Conservation (phyloP, 2,329 filamentous ascomycete species). For the Rhynchosporium secalis region DNA sequence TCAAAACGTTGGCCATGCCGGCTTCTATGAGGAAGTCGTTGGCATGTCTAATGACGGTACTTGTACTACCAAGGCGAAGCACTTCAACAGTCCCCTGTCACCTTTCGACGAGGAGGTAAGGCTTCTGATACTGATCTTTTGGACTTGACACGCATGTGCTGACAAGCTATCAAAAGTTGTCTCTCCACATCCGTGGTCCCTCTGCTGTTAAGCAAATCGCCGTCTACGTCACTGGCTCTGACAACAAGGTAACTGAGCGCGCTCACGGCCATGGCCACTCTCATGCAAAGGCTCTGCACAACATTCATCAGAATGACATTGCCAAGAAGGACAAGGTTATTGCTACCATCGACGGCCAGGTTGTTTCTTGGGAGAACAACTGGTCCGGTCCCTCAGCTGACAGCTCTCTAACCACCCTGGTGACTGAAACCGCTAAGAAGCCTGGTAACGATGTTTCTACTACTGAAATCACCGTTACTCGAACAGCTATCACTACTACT, state of each 20-base stretch:
- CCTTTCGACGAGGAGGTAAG: constrained; percentile 72
- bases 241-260: constrained; percentile 40
- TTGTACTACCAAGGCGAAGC: constrained; percentile 54
- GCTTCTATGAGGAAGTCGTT: constrained; percentile 64
- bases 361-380: constrained; percentile 51
- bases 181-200: constrained; percentile 71
- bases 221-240: constrained; percentile 56
- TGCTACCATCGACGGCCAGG: constrained; percentile 58
- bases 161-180: constrained; percentile 52
- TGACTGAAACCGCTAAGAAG: not conserved
- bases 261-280: constrained; percentile 50
- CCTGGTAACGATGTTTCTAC: no score
- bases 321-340: constrained; percentile 54
- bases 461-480: not conserved
- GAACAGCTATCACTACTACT: not conserved
- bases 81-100: constrained; percentile 61
- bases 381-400: constrained; percentile 15
- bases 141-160: constrained; percentile 5
- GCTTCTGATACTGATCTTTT: constrained; percentile 11
- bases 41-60: constrained; percentile 56
- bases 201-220: constrained; percentile 66
- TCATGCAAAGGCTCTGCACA: constrained; percentile 39
- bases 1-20: constrained; percentile 56
- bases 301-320: constrained; percentile 40
- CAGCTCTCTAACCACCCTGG: not conserved